A percentile compares a stretch with the other conserved stretches of the same genome.
phyloP scores from a whole-genome alignment of 768 basidiomycete species.

The Porpolomopsis calyptriformis region DNA sequence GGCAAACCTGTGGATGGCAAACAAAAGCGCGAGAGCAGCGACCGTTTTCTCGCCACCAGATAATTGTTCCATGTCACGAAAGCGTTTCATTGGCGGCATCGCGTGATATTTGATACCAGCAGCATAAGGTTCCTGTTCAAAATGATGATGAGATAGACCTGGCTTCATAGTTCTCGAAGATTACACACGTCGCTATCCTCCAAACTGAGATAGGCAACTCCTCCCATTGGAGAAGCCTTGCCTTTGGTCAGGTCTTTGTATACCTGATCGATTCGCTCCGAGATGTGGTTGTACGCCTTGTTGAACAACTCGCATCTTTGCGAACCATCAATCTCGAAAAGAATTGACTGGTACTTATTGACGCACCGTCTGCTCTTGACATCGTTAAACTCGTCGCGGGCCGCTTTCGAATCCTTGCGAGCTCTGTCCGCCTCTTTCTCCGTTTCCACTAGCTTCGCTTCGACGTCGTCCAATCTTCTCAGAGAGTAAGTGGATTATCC shows the following conservation, averaged over 20 bases:
- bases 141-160: not conserved
- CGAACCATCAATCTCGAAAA: not conserved
- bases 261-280: slow-evolving; percentile 86
- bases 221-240: slow-evolving; percentile 86
- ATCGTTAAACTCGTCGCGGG: slow-evolving; percentile 87
- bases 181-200: slow-evolving; percentile 83
- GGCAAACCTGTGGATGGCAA: slow-evolving; percentile 85
- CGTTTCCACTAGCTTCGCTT: slow-evolving; percentile 75
- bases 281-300: slow-evolving; percentile 92
- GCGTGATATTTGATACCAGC: slow-evolving; percentile 97
- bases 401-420: slow-evolving; percentile 76
- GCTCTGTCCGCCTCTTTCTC: slow-evolving; percentile 91
- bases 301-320: slow-evolving; percentile 77
- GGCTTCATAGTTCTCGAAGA: not conserved
- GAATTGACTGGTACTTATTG: not conserved
- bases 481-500: not conserved
- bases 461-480: slow-evolving; percentile 73
- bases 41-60: slow-evolving; percentile 99
- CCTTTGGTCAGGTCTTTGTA: slow-evolving; percentile 98
- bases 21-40: slow-evolving; percentile 90
- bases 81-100: slow-evolving; percentile 99
- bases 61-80: slow-evolving; percentile 97
- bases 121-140: slow-evolving; percentile 61
- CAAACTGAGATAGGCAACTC: slow-evolving; percentile 90
- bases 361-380: slow-evolving; percentile 68